These are phyloP conservation scores for Phialemoniopsis sp. DNA, from an alignment of 2,329 filamentous ascomycete species.

Conservation along the genomic window DNA sequence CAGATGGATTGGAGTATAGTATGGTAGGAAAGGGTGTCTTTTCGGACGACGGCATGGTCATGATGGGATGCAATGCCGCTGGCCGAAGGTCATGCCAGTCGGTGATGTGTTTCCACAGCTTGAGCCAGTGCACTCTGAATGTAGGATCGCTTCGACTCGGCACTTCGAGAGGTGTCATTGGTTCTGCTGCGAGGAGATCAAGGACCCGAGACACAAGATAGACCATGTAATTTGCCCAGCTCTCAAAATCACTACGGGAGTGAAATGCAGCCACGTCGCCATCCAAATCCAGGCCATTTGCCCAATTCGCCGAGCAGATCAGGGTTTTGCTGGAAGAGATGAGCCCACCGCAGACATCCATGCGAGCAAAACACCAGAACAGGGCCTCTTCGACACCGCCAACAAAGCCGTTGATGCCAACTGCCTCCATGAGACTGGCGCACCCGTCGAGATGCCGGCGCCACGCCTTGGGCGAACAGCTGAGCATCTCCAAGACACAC, in stretches of 20 bases:
- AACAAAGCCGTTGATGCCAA: constrained; percentile 45
- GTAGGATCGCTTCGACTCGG: no score
- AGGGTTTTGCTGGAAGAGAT: constrained; percentile 47
- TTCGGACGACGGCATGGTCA: constrained; percentile 30
- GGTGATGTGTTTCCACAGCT: no score
- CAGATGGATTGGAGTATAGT: constrained; percentile 44
- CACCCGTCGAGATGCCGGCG: constrained; percentile 47
- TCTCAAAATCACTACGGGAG: no score
- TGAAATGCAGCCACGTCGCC: no score
- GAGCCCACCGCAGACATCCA: constrained; percentile 50
- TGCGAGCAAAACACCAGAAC: constrained; percentile 51
- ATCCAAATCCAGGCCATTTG: no score
- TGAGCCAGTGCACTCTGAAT: no score
- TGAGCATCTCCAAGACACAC: constrained; percentile 51
- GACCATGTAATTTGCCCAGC: no score
- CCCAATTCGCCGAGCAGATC: no score
- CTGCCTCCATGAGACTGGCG: constrained; percentile 43
- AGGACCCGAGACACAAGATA: no score
- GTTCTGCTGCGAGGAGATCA: no score
- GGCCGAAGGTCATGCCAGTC: constrained; percentile 38
- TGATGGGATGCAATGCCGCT: constrained; percentile 26
- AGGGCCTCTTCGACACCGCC: constrained; percentile 44
- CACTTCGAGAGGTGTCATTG: no score
- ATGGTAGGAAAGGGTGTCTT: constrained; percentile 47
- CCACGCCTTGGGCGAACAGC: constrained; percentile 42